Evolutionary conservation across 1,284 basidiomycete species (phyloP).

Genomic region (Lentinula novae-zelandiae): DNA sequence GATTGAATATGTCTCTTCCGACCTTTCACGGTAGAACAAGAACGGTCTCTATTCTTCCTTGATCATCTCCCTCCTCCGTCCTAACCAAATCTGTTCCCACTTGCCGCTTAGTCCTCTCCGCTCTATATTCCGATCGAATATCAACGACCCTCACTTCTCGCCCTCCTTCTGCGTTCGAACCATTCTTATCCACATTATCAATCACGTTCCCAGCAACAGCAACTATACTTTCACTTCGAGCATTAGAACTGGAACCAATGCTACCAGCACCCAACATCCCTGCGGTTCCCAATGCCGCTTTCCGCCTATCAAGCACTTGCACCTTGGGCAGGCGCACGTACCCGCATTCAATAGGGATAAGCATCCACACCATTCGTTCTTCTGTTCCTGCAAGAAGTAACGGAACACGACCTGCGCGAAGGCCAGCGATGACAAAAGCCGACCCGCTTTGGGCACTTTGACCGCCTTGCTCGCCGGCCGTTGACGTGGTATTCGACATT

Average conservation of each 20-base stretch:
- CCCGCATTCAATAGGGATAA: conserved; percentile 73
- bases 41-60: too few relatives aligned
- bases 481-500: background rate
- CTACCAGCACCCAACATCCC: background rate
- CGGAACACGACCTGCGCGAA: conserved; percentile 60
- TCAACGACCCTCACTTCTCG: conserved; percentile 52
- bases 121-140: conserved; percentile 35
- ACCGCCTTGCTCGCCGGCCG: background rate
- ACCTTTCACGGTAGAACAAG: too few relatives aligned
- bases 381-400: conserved; percentile 68
- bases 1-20: too few relatives aligned
- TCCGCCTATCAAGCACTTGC: conserved; percentile 53
- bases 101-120: conserved; percentile 15
- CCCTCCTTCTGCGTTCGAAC: conserved; percentile 26
- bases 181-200: conserved; percentile 19
- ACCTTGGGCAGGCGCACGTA: conserved; percentile 55
- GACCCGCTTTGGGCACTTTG: background rate
- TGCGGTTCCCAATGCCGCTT: conserved; percentile 4
- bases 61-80: too few relatives aligned
- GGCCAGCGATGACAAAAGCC: conserved; percentile 68
- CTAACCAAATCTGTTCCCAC: too few relatives aligned
- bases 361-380: conserved; percentile 57
- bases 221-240: background rate
- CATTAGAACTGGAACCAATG: background rate
- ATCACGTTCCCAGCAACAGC: conserved; percentile 9